These are phyloP conservation scores for Xylariaceae sp. DNA, from an alignment of 2,329 filamentous ascomycete species.

Conservation along the genomic window DNA sequence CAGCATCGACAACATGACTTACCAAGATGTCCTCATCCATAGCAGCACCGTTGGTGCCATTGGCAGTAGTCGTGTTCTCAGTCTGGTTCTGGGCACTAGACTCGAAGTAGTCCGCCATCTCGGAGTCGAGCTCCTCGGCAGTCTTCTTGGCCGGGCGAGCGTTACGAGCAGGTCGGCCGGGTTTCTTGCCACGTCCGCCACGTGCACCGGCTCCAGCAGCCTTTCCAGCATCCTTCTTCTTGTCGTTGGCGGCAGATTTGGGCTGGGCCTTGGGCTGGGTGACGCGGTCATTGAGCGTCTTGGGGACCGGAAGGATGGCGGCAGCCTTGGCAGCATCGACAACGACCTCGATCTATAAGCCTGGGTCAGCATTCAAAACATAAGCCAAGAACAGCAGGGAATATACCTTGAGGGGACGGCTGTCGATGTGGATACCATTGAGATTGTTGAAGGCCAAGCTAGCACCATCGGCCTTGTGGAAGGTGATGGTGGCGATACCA, in stretches of 20 bases:
- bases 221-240: slow-evolving; percentile 54
- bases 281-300: slow-evolving; percentile 79
- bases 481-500: slow-evolving; percentile 86
- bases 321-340: slow-evolving; percentile 72
- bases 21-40: slow-evolving; percentile 62
- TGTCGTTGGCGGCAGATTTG: slow-evolving; percentile 75
- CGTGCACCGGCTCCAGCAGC: slow-evolving; percentile 39
- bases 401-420: slow-evolving; percentile 80
- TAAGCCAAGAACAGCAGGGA: background rate
- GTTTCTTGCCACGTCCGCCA: slow-evolving; percentile 40
- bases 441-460: slow-evolving; percentile 77
- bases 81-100: slow-evolving; percentile 35
- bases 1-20: slow-evolving; percentile 3
- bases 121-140: slow-evolving; percentile 88
- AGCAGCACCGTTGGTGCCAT: slow-evolving; percentile 45
- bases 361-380: slow-evolving; percentile 21
- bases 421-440: slow-evolving; percentile 88
- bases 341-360: slow-evolving; percentile 77
- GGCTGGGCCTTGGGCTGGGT: slow-evolving; percentile 69
- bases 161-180: slow-evolving; percentile 49
- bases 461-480: slow-evolving; percentile 75
- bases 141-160: slow-evolving; percentile 78
- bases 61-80: slow-evolving; percentile 42
- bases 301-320: slow-evolving; percentile 59
- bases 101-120: slow-evolving; percentile 95